These are phyloP conservation scores for Naegleria fowleri DNA, from an alignment of 208 protist genomes.

Conservation along the genomic window DNA sequence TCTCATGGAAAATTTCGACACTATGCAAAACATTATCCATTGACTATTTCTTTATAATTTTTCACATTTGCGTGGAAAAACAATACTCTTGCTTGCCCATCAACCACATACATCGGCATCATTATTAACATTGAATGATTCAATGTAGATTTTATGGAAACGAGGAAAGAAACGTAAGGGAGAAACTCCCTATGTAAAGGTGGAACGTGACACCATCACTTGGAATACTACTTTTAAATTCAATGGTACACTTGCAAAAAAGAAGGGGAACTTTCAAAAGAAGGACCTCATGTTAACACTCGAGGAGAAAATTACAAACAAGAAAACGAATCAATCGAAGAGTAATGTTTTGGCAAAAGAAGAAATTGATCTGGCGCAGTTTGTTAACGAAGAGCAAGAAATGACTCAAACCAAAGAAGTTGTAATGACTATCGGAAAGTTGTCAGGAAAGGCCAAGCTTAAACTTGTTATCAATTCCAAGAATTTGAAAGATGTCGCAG, in stretches of 20 bases:
- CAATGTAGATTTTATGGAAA: not conserved
- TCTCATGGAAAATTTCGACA: too few relatives aligned
- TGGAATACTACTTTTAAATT: conserved; percentile 7
- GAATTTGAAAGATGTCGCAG: not conserved
- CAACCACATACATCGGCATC: too few relatives aligned
- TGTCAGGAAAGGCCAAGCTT: not conserved
- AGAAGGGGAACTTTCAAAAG: not conserved
- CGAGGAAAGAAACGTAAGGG: not conserved
- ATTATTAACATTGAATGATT: too few relatives aligned
- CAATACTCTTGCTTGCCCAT: too few relatives aligned
- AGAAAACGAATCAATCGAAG: not conserved
- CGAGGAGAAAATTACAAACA: not conserved
- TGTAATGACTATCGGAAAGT: not conserved
- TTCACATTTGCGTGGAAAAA: not conserved
- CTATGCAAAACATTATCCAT: too few relatives aligned
- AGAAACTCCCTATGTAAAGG: not conserved
- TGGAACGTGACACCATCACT: not conserved
- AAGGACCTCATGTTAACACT: not conserved
- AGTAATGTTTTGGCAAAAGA: not conserved
- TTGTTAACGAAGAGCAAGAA: not conserved
- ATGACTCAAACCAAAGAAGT: not conserved
- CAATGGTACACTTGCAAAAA: not conserved
- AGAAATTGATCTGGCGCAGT: not conserved
- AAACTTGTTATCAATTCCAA: conserved; percentile 8
- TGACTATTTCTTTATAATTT: not conserved